Evolutionary conservation across 208 protist genomes (phyloP).

Genomic region (Leishmania tropica): DNA sequence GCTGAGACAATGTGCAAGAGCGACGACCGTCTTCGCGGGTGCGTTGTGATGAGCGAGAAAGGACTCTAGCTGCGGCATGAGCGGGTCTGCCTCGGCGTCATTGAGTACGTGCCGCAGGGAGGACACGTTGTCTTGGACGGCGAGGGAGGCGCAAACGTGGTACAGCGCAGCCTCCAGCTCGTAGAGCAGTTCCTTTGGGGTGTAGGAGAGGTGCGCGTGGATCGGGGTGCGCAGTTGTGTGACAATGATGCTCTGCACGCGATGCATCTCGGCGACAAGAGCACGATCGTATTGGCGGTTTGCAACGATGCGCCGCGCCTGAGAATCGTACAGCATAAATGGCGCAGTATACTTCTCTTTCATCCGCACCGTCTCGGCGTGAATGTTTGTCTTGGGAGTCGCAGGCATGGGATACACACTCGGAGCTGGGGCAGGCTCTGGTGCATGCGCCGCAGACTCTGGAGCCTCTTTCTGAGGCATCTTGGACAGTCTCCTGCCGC

Average conservation of each 20-base stretch:
- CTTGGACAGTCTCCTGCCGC: neutral
- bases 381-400: neutral
- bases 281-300: slow-evolving; percentile 52
- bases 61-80: slow-evolving; percentile 46
- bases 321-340: slow-evolving; percentile 61
- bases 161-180: slow-evolving; percentile 44
- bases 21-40: slow-evolving; percentile 41
- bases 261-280: slow-evolving; percentile 39
- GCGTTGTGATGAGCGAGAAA: slow-evolving; percentile 47
- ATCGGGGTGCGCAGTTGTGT: slow-evolving; percentile 39
- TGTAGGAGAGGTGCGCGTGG: slow-evolving; percentile 23
- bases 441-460: neutral
- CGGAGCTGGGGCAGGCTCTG: neutral
- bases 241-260: slow-evolving; percentile 49
- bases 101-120: slow-evolving; percentile 23
- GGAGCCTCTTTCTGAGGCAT: neutral
- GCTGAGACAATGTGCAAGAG: slow-evolving; percentile 52
- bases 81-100: slow-evolving; percentile 36
- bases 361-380: slow-evolving; percentile 28
- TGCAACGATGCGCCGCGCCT: slow-evolving; percentile 37
- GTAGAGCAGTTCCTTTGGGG: slow-evolving; percentile 64
- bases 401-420: neutral
- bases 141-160: slow-evolving; percentile 45
- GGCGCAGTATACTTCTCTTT: slow-evolving; percentile 53
- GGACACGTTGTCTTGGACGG: slow-evolving; percentile 30